Conservation (phyloP, 73 alveolate species). For the Paramecium sonneborni region DNA sequence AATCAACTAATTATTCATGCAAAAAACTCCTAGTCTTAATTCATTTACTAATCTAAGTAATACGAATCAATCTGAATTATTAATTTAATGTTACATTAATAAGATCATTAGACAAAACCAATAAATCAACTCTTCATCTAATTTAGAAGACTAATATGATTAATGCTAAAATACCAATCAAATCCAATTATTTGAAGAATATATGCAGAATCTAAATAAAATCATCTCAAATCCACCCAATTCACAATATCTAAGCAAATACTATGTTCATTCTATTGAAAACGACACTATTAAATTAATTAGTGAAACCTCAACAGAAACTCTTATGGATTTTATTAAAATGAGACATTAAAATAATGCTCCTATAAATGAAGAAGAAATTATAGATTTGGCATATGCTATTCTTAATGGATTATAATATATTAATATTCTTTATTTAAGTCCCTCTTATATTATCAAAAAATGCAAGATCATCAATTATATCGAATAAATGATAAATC, state of each 20-base stretch:
- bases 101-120: not conserved
- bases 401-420: not conserved
- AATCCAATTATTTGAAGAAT: not conserved
- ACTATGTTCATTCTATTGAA: conserved; percentile 6
- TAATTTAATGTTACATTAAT: not conserved
- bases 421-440: not conserved
- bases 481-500: not conserved
- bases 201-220: not conserved
- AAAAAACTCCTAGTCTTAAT: conserved; percentile 27
- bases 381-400: not conserved
- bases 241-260: not conserved
- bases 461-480: conserved; percentile 5
- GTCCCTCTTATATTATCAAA: conserved; percentile 4
- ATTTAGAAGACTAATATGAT: conserved; percentile 26
- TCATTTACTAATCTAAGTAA: not conserved
- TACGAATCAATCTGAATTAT: not conserved
- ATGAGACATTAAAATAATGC: not conserved
- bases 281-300: conserved; percentile 10
- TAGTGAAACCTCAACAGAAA: conserved; percentile 14
- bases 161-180: not conserved
- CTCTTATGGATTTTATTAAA: conserved; percentile 26
- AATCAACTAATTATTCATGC: not conserved
- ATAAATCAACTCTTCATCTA: not conserved
- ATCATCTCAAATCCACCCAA: conserved; percentile 33
- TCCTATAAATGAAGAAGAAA: conserved; percentile 29